phyloP scores from a whole-genome alignment of 257 asterid genomes.

The Scutellaria barbata region DNA sequence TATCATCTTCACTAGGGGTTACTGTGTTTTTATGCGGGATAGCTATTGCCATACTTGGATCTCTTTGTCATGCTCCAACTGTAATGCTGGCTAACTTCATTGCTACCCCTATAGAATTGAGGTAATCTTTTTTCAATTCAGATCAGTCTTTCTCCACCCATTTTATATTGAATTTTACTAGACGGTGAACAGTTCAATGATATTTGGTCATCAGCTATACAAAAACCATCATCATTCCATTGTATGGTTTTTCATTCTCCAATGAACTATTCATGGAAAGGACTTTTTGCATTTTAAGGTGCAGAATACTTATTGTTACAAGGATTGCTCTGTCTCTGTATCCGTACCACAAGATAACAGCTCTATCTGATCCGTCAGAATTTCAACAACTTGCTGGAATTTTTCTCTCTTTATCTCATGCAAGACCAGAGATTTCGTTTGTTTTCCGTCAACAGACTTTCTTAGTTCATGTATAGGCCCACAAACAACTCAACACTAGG shows the following conservation, averaged over 20 bases:
- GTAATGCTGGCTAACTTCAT: constrained; percentile 85
- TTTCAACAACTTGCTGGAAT: no score
- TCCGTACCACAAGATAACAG: neutral
- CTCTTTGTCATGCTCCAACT: constrained; percentile 87
- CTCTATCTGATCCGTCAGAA: no score
- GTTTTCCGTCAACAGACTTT: no score
- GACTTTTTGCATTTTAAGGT: constrained; percentile 13
- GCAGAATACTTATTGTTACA: constrained; percentile 20
- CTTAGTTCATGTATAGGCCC: no score
- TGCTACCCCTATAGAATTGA: constrained; percentile 85
- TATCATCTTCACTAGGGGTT: constrained; percentile 60
- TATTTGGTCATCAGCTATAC: constrained; percentile 24
- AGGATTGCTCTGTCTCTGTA: constrained; percentile 16
- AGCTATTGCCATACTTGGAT: constrained; percentile 76
- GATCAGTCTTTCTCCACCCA: neutral
- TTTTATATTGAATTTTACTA: constrained; percentile 10
- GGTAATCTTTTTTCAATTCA: constrained; percentile 49
- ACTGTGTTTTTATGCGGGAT: constrained; percentile 83
- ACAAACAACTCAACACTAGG: no score
- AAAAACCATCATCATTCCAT: constrained; percentile 12
- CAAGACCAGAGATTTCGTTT: no score
- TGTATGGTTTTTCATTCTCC: constrained; percentile 3
- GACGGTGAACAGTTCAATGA: neutral
- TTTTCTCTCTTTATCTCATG: no score
- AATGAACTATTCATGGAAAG: constrained; percentile 5